These are phyloP conservation scores for Populus euphratica DNA, from an alignment of 345 rosid genomes.

Conservation along the genomic window DNA sequence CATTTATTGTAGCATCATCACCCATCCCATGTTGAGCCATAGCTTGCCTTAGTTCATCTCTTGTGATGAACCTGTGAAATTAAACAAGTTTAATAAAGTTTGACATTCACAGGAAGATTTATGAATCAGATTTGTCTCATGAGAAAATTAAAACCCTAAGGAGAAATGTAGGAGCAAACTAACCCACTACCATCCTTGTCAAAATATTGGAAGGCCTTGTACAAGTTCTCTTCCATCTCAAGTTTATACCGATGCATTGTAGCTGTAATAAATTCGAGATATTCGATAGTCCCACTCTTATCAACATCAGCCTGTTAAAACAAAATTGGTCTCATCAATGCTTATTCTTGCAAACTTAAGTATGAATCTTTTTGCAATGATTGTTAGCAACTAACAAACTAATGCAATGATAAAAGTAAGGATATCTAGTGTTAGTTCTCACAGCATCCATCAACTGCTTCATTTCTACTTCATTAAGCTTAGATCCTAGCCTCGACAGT, in stretches of 20 bases:
- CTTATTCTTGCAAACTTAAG: neutral
- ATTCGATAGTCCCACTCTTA: conserved; percentile 25
- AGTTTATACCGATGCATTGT: conserved; percentile 31
- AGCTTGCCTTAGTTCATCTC: conserved; percentile 31
- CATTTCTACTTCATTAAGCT: conserved; percentile 27
- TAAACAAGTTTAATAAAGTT: no score
- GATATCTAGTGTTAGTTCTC: neutral
- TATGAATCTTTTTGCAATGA: neutral
- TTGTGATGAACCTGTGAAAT: conserved; percentile 23
- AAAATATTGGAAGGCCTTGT: conserved; percentile 27
- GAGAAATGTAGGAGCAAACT: neutral
- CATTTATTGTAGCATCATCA: conserved; percentile 27
- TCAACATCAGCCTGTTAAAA: conserved; percentile 30
- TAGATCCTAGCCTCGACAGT: conserved; percentile 26
- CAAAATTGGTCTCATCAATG: neutral
- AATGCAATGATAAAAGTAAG: neutral
- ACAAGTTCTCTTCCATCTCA: conserved; percentile 28
- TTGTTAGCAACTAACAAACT: neutral
- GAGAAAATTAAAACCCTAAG: neutral
- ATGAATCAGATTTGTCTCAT: neutral
- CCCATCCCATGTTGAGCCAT: conserved; percentile 31
- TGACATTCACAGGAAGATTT: no score
- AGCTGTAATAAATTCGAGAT: conserved; percentile 25
- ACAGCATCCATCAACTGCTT: conserved; percentile 36
- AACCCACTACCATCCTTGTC: conserved; percentile 30